A percentile compares a stretch with the other conserved stretches of the same genome.
These are phyloP conservation scores for Ascosphaera aggregata DNA, from an alignment of 2,329 filamentous ascomycete species.

Conservation along the genomic window DNA sequence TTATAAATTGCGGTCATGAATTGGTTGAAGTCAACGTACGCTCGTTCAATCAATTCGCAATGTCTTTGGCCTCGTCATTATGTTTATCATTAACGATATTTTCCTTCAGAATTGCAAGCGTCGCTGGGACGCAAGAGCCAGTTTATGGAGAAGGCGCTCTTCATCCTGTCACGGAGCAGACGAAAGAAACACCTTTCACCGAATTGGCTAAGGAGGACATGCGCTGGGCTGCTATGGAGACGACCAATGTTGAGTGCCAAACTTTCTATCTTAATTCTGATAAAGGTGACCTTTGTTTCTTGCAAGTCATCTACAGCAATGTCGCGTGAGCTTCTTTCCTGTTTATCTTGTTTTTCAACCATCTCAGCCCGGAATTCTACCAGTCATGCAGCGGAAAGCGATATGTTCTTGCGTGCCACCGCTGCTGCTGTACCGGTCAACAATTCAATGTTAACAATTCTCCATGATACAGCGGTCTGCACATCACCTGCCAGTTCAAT, in stretches of 20 bases:
- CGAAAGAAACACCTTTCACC: conserved; percentile 54
- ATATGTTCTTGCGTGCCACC: too few species aligned
- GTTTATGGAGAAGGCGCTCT: conserved; percentile 83
- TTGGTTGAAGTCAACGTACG: conserved; percentile 84
- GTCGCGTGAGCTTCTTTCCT: conserved; percentile 51
- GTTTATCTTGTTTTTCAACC: too few species aligned
- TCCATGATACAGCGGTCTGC: conserved; percentile 46
- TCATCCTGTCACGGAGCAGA: conserved; percentile 61
- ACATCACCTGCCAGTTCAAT: conserved; percentile 83
- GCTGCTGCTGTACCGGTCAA: too few species aligned
- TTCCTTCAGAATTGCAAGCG: conserved; percentile 35
- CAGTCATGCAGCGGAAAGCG: too few species aligned
- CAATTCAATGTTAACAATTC: too few species aligned
- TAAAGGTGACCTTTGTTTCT: conserved; percentile 50
- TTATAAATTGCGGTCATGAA: conserved; percentile 82
- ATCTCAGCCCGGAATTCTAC: too few species aligned
- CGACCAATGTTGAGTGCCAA: conserved; percentile 83
- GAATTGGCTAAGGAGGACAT: conserved; percentile 56
- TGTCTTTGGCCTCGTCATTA: conserved; percentile 5
- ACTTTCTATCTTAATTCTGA: conserved; percentile 78
- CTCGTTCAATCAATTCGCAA: conserved; percentile 7
- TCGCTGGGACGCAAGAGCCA: conserved; percentile 88
- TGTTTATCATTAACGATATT: conserved; percentile 29
- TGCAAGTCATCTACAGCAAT: conserved; percentile 94
- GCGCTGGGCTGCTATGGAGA: conserved; percentile 60